phyloP scores from a whole-genome alignment of 139 green algal species.

The Tetradesmus lagerheimii region DNA sequence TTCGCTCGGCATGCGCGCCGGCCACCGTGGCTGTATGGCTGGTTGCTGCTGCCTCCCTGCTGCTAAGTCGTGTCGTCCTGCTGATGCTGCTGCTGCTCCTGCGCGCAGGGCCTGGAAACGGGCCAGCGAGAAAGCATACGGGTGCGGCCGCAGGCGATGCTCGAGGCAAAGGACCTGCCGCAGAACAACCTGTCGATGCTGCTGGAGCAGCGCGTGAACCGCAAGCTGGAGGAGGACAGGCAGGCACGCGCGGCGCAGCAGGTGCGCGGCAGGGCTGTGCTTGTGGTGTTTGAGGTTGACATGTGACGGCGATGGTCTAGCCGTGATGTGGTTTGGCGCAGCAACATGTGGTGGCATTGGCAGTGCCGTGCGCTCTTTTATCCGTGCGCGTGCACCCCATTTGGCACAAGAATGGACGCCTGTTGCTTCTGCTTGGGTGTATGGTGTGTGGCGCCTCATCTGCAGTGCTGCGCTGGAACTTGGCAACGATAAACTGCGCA shows the following conservation, averaged over 20 bases:
- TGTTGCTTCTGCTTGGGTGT: too few relatives aligned
- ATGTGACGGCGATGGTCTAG: too few relatives aligned
- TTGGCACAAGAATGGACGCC: too few relatives aligned
- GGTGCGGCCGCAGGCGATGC: conserved; percentile 89
- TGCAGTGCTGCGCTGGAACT: background rate
- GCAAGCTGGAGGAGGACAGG: conserved; percentile 63
- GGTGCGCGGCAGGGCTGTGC: background rate
- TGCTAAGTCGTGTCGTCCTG: background rate
- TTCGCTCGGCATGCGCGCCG: too few relatives aligned
- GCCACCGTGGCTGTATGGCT: too few relatives aligned
- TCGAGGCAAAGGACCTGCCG: conserved; percentile 91
- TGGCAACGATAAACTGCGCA: too few relatives aligned
- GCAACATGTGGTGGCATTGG: too few relatives aligned
- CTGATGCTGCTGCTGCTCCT: conserved; percentile 19
- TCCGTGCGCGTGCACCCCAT: too few relatives aligned
- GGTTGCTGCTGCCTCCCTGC: background rate
- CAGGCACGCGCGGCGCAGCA: conserved; percentile 42
- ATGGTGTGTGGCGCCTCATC: too few relatives aligned
- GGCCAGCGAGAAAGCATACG: conserved; percentile 67
- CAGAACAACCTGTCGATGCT: conserved; percentile 81
- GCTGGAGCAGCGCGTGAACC: conserved; percentile 68
- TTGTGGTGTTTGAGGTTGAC: too few relatives aligned
- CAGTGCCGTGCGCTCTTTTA: too few relatives aligned
- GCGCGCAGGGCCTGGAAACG: conserved; percentile 56
- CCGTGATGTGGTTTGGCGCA: too few relatives aligned